Percentiles rank a stretch among this genome's conserved stretches.
Conservation (phyloP, 2,329 filamentous ascomycete genomes). For the Drechslera avenae region DNA sequence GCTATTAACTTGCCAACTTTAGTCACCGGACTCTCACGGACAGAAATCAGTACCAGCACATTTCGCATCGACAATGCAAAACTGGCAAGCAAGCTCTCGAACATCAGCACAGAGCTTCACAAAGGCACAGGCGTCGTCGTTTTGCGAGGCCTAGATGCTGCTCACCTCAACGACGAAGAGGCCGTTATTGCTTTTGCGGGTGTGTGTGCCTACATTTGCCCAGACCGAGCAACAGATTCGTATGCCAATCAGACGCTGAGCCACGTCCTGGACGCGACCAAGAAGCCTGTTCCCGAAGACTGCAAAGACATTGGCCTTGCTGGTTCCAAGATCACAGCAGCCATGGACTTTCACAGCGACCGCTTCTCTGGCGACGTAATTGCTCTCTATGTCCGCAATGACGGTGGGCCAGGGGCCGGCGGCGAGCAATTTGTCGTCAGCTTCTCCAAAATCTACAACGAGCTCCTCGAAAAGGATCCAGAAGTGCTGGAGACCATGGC, state of each 20-base stretch:
- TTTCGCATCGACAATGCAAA: conserved; percentile 35
- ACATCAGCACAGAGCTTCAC: conserved; percentile 38
- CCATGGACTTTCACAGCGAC: conserved; percentile 48
- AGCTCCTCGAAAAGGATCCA: conserved; percentile 39
- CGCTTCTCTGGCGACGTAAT: conserved; percentile 47
- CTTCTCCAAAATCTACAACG: conserved; percentile 46
- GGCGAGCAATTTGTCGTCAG: conserved; percentile 43
- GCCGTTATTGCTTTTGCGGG: conserved; percentile 46
- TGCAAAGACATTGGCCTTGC: conserved; percentile 45
- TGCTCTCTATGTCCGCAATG: conserved; percentile 43
- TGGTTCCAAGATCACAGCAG: conserved; percentile 44
- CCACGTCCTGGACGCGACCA: conserved; percentile 46
- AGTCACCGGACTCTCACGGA: conserved; percentile 29
- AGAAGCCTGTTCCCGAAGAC: conserved; percentile 38
- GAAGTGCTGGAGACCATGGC: conserved; percentile 45
- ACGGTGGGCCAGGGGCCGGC: conserved; percentile 37
- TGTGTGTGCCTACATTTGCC: conserved; percentile 38
- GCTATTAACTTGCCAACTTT: neutral
- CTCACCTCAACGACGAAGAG: conserved; percentile 45
- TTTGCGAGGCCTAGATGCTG: conserved; percentile 39
- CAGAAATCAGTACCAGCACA: conserved; percentile 27
- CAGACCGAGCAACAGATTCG: conserved; percentile 43
- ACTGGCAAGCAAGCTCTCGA: conserved; percentile 31
- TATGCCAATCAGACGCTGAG: conserved; percentile 47
- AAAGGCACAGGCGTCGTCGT: conserved; percentile 38